Evolutionary conservation across 192 early-diverging fungal genomes (phyloP), one percentile per base, ranked within the genome.

Genomic region (Coemansia reversa): DNA sequence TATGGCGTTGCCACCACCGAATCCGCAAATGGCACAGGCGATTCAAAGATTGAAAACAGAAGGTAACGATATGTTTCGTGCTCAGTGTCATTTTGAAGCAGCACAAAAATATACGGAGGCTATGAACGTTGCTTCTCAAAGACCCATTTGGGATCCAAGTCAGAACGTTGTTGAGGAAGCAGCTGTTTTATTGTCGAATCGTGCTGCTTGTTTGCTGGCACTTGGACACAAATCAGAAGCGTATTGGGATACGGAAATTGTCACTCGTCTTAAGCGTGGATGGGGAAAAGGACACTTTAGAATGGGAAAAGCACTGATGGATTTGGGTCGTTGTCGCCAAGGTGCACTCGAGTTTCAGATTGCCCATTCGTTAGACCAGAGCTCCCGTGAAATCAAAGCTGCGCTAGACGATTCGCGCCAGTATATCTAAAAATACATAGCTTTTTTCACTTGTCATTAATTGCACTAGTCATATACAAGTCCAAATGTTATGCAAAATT

Each of bases 21-120:
- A 89, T 58, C 85, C 57, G 75, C 84, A 76, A 73, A 83, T 57
- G 66, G 84, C 56, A 49, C 76, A 51, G 77, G 86, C 50, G 59
- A 76, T 68, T 74, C 88, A 82, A 81, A 83, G 59, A 81, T 69
- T 74, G 67, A 86, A 77, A 59, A 85, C 86, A n/a, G 87, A 89
- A 24, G 96, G 96, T 49, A 97, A 98, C 86, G 89, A 90, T 55
- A 57, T 83, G 63, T 93, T 94, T 84, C 92, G 91, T 16, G 83
- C 76, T 12, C 90, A 91, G 67, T 88, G 94, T 32, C 93, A 89
- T 68, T 80, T 82, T 24, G 88, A 92, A 65, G 95, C 96, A 18
- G 90, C 96, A 67, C 75, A 82, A 5, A 86, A 88, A 49, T 98
- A 98, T 81, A 87, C 91, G 23, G 87, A 93, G 68, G 96, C 96